Evolutionary conservation across 78 protist species (phyloP).

Genomic region (slime mould (Dictyostelium discoideum)): dicty_2.7 NC_007090.3:4471501-4472000

Average conservation of each 20-base stretch:
- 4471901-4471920: background rate
- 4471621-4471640: constrained; percentile 49
- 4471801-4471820: no score
- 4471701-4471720: background rate
- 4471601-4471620: constrained; percentile 58
- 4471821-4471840: no score
- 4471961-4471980: constrained; percentile 87
- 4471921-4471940: constrained; percentile 72
- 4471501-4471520: constrained; percentile 88
- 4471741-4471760: background rate
- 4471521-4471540: constrained; percentile 87
- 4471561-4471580: constrained; percentile 78
- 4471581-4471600: constrained; percentile 60
- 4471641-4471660: background rate
- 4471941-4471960: constrained; percentile 86
- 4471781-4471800: background rate
- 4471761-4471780: background rate
- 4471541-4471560: constrained; percentile 80
- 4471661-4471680: constrained; percentile 40
- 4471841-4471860: background rate
- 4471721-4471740: background rate
- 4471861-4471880: no score
- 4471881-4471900: no score
- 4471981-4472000: constrained; percentile 85
- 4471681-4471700: constrained; percentile 16